Percentiles rank a stretch among this genome's conserved stretches.
Conservation (phyloP, 176 grass and related monocot genomes). For the Aegilops sharonensis region DNA sequence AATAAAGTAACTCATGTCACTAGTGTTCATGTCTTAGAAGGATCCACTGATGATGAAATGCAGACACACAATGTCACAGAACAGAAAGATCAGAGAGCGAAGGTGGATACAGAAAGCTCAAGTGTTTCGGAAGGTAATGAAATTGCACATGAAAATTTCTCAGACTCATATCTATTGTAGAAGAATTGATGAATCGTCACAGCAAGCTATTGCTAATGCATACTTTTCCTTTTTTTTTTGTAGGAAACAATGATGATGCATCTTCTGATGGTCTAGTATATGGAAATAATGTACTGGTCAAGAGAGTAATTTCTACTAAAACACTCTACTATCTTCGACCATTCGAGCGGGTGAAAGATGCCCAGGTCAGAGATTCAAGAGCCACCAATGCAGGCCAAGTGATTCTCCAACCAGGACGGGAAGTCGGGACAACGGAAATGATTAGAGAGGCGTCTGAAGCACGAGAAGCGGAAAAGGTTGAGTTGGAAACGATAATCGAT, state of each 20-base stretch:
- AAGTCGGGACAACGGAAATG: background rate
- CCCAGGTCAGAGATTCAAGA: conserved; percentile 18
- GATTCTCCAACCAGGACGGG: background rate
- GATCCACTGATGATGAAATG: background rate
- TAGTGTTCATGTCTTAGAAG: background rate
- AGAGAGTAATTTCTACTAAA: conserved; percentile 8
- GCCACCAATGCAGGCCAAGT: background rate
- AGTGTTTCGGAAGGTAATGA: background rate
- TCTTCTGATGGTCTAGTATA: background rate
- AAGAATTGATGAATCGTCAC: no score
- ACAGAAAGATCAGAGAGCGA: background rate
- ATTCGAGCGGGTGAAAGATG: background rate
- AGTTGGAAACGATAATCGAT: background rate
- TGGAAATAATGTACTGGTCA: background rate
- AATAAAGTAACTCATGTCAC: background rate
- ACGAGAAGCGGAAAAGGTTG: background rate
- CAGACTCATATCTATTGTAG: background rate
- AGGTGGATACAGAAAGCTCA: background rate
- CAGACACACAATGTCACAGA: background rate
- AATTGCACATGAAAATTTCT: background rate
- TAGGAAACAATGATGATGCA: background rate
- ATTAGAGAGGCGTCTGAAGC: background rate
- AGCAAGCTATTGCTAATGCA: background rate
- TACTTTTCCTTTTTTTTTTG: background rate
- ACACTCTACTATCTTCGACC: conserved; percentile 19